These are phyloP conservation scores for Eleusine indica DNA, from an alignment of 176 grass and related monocot species.

Conservation along the genomic window DNA sequence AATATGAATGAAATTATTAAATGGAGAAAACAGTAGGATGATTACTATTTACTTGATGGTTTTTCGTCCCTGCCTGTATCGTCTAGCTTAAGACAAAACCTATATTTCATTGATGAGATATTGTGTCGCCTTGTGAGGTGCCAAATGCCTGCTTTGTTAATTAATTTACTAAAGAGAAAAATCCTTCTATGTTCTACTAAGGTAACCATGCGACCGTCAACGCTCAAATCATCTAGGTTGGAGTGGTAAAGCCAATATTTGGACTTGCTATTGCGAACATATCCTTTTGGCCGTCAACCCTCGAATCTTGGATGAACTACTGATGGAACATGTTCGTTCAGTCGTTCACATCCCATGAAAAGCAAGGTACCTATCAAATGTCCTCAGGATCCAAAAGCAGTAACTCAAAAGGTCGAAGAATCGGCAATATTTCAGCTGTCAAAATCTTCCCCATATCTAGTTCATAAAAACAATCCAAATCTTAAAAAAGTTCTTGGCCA, in stretches of 20 bases:
- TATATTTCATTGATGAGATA: background rate
- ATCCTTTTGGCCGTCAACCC: too few species aligned
- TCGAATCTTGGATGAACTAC: background rate
- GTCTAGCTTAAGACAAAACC: background rate
- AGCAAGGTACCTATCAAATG: slow-evolving; percentile 9
- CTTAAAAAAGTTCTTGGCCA: background rate
- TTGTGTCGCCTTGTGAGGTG: background rate
- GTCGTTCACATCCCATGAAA: slow-evolving; percentile 15
- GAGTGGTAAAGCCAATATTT: background rate
- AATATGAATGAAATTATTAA: too few species aligned
- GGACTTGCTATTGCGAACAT: background rate
- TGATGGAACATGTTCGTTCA: background rate
- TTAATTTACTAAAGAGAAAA: background rate
- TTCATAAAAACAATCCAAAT: background rate
- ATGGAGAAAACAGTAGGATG: too few species aligned
- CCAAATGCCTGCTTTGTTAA: background rate
- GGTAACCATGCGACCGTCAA: background rate
- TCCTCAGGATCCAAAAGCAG: slow-evolving; percentile 20
- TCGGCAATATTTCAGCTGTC: background rate
- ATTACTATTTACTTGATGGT: background rate
- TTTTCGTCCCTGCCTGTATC: background rate
- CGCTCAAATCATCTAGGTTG: background rate
- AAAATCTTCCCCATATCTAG: slow-evolving; percentile 25
- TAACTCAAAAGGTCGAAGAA: background rate
- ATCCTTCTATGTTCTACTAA: too few species aligned